These are phyloP conservation scores for Cinnamomum chago DNA, from an alignment of 164 flowering plant species.

Conservation along the genomic window DNA sequence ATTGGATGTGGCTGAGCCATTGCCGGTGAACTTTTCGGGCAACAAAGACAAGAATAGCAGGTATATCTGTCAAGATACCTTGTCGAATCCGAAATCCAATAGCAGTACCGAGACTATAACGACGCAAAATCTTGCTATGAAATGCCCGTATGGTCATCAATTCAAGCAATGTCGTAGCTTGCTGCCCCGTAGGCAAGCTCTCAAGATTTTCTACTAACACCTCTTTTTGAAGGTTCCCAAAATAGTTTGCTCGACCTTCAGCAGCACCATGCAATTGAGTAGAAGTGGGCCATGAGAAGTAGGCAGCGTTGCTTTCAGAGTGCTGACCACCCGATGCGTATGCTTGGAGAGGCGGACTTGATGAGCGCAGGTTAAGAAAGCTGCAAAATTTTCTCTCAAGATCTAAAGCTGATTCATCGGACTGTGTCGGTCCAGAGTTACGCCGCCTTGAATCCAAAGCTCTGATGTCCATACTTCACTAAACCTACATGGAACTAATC, in stretches of 20 bases:
- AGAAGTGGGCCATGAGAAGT: constrained; percentile 92
- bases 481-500: constrained; percentile 29
- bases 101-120: constrained; percentile 85
- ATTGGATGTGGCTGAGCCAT: constrained; percentile 68
- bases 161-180: constrained; percentile 87
- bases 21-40: constrained; percentile 84
- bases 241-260: constrained; percentile 85
- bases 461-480: constrained; percentile 46
- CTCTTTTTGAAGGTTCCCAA: constrained; percentile 85
- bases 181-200: constrained; percentile 72
- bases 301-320: constrained; percentile 82
- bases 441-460: constrained; percentile 43
- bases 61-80: constrained; percentile 74
- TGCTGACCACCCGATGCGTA: constrained; percentile 70
- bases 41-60: constrained; percentile 94
- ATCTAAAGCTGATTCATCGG: constrained; percentile 83
- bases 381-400: constrained; percentile 60
- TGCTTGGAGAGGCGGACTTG: constrained; percentile 61
- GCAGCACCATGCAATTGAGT: constrained; percentile 74
- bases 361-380: constrained; percentile 38
- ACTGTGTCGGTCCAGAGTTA: constrained; percentile 64
- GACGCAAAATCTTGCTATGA: constrained; percentile 85
- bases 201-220: constrained; percentile 79
- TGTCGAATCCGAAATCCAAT: constrained; percentile 75
- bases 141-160: constrained; percentile 94